Percentiles rank a stretch among this genome's conserved stretches.
Evolutionary conservation across 345 rosid species (phyloP).

Genomic region (Lepidium sativum): DNA sequence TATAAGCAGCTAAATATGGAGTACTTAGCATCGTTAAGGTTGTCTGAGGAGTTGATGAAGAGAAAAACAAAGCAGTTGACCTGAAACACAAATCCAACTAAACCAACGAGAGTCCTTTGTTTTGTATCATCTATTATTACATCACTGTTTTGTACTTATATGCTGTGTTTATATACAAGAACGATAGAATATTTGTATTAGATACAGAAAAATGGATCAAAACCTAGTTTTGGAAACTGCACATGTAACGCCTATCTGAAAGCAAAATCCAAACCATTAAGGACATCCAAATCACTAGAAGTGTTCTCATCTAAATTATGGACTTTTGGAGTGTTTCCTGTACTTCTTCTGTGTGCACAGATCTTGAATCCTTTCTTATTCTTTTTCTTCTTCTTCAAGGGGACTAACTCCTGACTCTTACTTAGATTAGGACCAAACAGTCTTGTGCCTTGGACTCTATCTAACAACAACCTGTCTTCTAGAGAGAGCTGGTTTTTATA

Average conservation of each 20-base stretch:
- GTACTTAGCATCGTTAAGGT: slow-evolving; percentile 13
- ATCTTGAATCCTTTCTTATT: slow-evolving; percentile 29
- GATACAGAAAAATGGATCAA: slow-evolving; percentile 13
- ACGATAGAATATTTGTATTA: slow-evolving; percentile 1
- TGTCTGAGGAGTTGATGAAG: slow-evolving; percentile 23
- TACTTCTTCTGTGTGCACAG: slow-evolving; percentile 50
- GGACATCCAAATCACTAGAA: slow-evolving; percentile 34
- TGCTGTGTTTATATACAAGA: slow-evolving; percentile 15
- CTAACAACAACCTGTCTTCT: slow-evolving; percentile 56
- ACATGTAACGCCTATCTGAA: background rate
- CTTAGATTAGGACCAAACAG: slow-evolving; percentile 44
- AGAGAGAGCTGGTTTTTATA: slow-evolving; percentile 38
- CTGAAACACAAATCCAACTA: slow-evolving; percentile 22
- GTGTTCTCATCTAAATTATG: slow-evolving; percentile 13
- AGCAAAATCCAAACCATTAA: slow-evolving; percentile 45
- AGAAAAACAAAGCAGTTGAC: slow-evolving; percentile 17
- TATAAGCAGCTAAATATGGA: slow-evolving; percentile 9
- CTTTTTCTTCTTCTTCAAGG: slow-evolving; percentile 18
- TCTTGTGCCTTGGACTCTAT: slow-evolving; percentile 37
- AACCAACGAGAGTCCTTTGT: slow-evolving; percentile 18
- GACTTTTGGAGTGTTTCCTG: slow-evolving; percentile 53
- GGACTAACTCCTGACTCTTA: slow-evolving; percentile 68
- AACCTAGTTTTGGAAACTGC: background rate
- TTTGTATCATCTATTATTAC: slow-evolving; percentile 12
- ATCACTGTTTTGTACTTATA: slow-evolving; percentile 5